Evolutionary conservation across 1,284 basidiomycete species (phyloP).

Genomic region (Ceratobasidium sp.): DNA sequence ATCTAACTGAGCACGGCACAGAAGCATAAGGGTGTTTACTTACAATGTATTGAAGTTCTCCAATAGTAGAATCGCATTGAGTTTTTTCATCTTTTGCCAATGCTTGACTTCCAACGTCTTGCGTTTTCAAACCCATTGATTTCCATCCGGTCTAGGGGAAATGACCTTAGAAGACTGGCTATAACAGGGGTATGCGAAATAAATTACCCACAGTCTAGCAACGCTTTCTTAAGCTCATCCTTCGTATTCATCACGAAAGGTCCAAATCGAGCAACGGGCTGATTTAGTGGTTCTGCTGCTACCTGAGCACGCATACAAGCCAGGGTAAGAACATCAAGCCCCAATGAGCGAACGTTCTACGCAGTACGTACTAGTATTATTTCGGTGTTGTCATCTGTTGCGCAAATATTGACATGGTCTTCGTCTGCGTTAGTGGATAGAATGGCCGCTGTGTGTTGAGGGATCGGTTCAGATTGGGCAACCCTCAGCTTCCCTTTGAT

Average conservation of each 20-base stretch:
- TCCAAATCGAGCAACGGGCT: constrained; percentile 23
- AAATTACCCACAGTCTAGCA: constrained; percentile 17
- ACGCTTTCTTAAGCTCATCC: constrained; percentile 24
- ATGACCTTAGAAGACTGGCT: too few relatives aligned
- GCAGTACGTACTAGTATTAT: background rate
- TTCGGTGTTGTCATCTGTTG: constrained; percentile 6
- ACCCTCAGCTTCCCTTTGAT: constrained; percentile 1
- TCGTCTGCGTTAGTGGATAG: background rate
- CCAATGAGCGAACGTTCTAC: background rate
- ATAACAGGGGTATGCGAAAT: background rate
- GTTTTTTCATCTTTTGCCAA: background rate
- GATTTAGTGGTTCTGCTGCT: constrained; percentile 18
- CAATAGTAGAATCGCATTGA: background rate
- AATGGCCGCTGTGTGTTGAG: background rate
- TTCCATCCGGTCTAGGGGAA: constrained; percentile 1
- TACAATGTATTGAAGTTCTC: background rate
- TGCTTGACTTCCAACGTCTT: constrained; percentile 20
- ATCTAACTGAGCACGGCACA: background rate
- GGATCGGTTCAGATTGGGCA: background rate
- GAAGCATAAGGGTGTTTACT: background rate
- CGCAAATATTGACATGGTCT: background rate
- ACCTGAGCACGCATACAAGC: background rate
- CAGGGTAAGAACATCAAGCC: background rate
- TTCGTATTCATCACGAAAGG: constrained; percentile 31
- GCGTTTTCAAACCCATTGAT: constrained; percentile 33